Conservation (phyloP, 805 yeast genomes). For the Debaryomyces hansenii region DNA sequence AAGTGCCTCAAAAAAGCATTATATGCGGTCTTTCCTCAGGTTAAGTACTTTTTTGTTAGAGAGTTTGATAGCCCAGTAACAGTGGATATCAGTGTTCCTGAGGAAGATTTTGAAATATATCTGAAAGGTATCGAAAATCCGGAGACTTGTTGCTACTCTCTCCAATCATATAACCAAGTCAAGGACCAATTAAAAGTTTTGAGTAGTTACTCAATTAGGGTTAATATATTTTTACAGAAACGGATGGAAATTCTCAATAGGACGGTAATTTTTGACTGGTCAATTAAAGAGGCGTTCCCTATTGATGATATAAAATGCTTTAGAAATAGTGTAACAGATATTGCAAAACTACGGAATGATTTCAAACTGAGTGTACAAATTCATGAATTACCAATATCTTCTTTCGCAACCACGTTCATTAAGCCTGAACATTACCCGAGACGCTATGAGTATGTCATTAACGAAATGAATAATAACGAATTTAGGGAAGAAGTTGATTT, state of each 20-base stretch:
- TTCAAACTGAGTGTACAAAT: slow-evolving; percentile 21
- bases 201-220: slow-evolving; percentile 30
- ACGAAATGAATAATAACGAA: slow-evolving; percentile 3
- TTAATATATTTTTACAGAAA: slow-evolving; percentile 27
- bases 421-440: slow-evolving; percentile 25
- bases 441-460: not conserved
- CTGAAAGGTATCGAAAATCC: slow-evolving; percentile 19
- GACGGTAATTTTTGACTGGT: slow-evolving; percentile 23
- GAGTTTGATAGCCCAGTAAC: slow-evolving; percentile 44
- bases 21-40: slow-evolving; percentile 38
- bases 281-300: slow-evolving; percentile 20
- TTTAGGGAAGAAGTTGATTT: slow-evolving; percentile 12
- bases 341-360: slow-evolving; percentile 20
- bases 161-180: slow-evolving; percentile 12
- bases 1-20: slow-evolving; percentile 32
- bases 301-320: slow-evolving; percentile 25
- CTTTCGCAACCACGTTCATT: slow-evolving; percentile 20
- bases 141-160: slow-evolving; percentile 9
- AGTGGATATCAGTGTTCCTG: slow-evolving; percentile 30
- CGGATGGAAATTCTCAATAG: slow-evolving; percentile 30
- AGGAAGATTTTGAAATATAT: slow-evolving; percentile 24
- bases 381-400: slow-evolving; percentile 23
- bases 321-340: slow-evolving; percentile 26
- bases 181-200: slow-evolving; percentile 17
- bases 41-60: slow-evolving; percentile 37